Percentiles rank a stretch among this genome's conserved stretches.
Evolutionary conservation across 176 grass and related monocot species (phyloP).

Genomic region (Bothriochloa decipiens): DNA sequence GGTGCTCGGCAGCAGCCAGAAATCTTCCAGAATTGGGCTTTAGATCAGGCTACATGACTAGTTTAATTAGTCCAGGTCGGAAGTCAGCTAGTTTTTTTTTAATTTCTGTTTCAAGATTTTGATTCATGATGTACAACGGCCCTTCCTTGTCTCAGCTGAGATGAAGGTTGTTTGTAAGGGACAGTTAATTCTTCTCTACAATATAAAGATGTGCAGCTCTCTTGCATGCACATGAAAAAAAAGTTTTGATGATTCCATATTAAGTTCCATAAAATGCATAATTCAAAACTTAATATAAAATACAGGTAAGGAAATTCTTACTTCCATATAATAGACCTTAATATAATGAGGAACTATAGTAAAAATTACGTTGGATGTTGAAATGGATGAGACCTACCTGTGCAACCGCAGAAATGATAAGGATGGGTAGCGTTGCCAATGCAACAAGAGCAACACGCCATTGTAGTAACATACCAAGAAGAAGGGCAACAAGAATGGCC

Average conservation of each 20-base stretch:
- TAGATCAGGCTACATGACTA: neutral
- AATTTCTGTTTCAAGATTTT: neutral
- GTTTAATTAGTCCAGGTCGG: neutral
- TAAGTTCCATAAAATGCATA: neutral
- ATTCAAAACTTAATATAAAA: slow-evolving; percentile 21
- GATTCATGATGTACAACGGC: neutral
- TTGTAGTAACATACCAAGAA: slow-evolving; percentile 89
- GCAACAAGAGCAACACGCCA: slow-evolving; percentile 97
- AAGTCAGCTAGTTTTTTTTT: neutral
- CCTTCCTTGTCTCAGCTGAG: neutral
- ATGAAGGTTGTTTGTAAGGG: neutral
- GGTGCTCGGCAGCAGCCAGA: too few relatives aligned
- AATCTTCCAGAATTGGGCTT: too few relatives aligned
- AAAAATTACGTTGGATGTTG: slow-evolving; percentile 22
- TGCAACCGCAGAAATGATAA: slow-evolving; percentile 83
- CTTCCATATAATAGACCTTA: neutral
- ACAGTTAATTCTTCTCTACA: neutral
- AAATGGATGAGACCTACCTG: slow-evolving; percentile 63
- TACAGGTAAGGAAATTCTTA: neutral
- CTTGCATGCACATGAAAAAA: neutral
- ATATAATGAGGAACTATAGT: neutral
- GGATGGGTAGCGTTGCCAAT: slow-evolving; percentile 76
- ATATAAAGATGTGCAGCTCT: neutral
- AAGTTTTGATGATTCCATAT: neutral
- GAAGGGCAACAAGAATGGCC: slow-evolving; percentile 84